A percentile compares a stretch with the other conserved stretches of the same genome.
phyloP scores from a whole-genome alignment of 139 green algal species.

The Chlorella ohadii region DNA sequence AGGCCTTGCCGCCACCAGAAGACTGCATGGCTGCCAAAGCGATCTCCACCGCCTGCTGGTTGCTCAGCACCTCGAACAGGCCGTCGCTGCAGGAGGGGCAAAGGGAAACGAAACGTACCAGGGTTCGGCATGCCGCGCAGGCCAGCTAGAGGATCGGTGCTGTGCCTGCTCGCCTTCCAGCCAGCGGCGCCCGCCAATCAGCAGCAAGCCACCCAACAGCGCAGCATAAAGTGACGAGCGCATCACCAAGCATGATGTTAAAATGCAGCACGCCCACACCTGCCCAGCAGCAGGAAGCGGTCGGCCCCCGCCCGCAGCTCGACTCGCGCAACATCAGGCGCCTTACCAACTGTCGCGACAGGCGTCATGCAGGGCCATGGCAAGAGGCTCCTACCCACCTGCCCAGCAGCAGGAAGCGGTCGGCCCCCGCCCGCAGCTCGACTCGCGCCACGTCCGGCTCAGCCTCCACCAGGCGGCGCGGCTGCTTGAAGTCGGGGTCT shows the following conservation, averaged over 20 bases:
- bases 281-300: slow-evolving; percentile 66
- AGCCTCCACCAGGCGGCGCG: slow-evolving; percentile 59
- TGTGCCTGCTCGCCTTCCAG: too few species aligned
- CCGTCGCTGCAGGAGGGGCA: slow-evolving; percentile 43
- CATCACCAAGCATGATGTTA: too few species aligned
- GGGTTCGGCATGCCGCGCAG: too few species aligned
- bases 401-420: slow-evolving; percentile 69
- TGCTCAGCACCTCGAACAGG: slow-evolving; percentile 59
- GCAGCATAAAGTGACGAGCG: too few species aligned
- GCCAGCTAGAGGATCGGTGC: too few species aligned
- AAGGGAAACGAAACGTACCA: too few species aligned
- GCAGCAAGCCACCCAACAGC: too few species aligned
- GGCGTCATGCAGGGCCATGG: too few species aligned
- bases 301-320: slow-evolving; percentile 44
- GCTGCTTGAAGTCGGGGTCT: slow-evolving; percentile 65
- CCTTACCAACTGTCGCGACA: too few species aligned
- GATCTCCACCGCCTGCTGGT: slow-evolving; percentile 69
- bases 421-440: slow-evolving; percentile 33
- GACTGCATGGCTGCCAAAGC: slow-evolving; percentile 39
- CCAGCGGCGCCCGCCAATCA: too few species aligned
- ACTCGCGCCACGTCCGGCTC: slow-evolving; percentile 67
- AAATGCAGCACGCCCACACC: too few species aligned
- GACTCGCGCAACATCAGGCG: slow-evolving; percentile 64
- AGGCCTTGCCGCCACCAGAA: not conserved
- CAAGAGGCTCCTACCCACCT: slow-evolving; percentile 1